Evolutionary conservation across 2,329 filamentous ascomycete genomes (phyloP).

Genomic region (Zasmidium cellare): DNA sequence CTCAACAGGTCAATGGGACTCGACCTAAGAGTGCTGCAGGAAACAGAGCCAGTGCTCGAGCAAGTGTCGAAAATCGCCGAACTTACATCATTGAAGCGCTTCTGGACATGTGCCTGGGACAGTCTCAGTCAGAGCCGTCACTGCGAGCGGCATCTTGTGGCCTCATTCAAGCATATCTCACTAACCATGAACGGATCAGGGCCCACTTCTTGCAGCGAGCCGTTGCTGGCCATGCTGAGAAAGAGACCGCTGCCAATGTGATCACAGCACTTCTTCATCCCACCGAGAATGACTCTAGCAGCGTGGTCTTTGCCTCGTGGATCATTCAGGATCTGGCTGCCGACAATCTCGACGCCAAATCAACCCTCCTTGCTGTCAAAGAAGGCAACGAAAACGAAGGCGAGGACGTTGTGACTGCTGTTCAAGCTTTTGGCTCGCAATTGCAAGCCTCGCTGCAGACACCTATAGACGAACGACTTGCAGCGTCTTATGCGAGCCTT

Average conservation of each 20-base stretch:
- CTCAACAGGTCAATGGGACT: slow-evolving; percentile 28
- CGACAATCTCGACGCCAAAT: slow-evolving; percentile 77
- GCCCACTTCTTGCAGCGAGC: slow-evolving; percentile 84
- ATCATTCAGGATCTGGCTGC: slow-evolving; percentile 83
- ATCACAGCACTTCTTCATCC: slow-evolving; percentile 75
- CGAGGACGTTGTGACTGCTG: slow-evolving; percentile 92
- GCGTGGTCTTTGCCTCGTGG: slow-evolving; percentile 84
- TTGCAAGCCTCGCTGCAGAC: slow-evolving; percentile 73
- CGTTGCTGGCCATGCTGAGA: slow-evolving; percentile 81
- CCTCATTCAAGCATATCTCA: slow-evolving; percentile 91
- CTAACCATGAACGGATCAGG: slow-evolving; percentile 75
- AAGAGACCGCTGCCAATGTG: slow-evolving; percentile 80
- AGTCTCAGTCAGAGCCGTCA: slow-evolving; percentile 69
- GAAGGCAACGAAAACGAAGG: slow-evolving; percentile 87
- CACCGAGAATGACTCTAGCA: slow-evolving; percentile 75
- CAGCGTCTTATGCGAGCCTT: slow-evolving; percentile 85
- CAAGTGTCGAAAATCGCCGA: slow-evolving; percentile 38
- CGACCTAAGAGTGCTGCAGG: slow-evolving; percentile 24
- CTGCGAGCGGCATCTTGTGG: slow-evolving; percentile 82
- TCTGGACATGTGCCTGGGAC: slow-evolving; percentile 74
- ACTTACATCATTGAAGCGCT: slow-evolving; percentile 92
- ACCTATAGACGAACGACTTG: slow-evolving; percentile 71
- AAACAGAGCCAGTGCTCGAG: slow-evolving; percentile 24
- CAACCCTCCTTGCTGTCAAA: slow-evolving; percentile 74
- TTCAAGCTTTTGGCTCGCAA: slow-evolving; percentile 84